Base-by-base conservation (phyloP, 768 basidiomycete species). In the Macrolepiota albuminosa region DNA sequence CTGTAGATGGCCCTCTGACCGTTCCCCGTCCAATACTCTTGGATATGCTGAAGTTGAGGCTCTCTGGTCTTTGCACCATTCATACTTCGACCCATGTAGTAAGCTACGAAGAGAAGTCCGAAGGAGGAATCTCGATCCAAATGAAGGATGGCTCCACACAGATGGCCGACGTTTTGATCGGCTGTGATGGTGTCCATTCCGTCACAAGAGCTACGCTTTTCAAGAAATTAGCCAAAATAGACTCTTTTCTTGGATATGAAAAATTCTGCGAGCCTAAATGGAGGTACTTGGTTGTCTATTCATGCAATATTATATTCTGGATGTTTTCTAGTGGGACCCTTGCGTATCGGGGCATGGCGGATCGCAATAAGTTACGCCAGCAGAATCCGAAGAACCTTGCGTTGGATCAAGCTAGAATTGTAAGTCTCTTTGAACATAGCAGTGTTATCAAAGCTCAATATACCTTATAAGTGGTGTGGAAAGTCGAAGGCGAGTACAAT, bases 131-230 rank as follows among this genome's bases (percentile, higher is more conserved):
- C n/a, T 24, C 54, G 4, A 52, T 74, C 21, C 45, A 53, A 0
- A 69, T 76, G 52, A 57, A 59, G 2, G 70, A 71, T 51, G 69
- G 67, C 2, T 67, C 74, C 3, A 70, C 53, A 0, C 59, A 66
- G 18, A 66, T 62, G 1, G 62, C 77, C 0, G 74, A 80, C 40
- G 57, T 80, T 13, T 69, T 80, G 3, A 57, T 79, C 49, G 79
- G 76, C 5, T 75, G 76, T 18, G 78, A 79, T 61, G 78, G 79
- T 1, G 63, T 79, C n/a, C 68, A 71, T 60, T 72, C 71, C 18
- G 49, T 59, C 2, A 63, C 65, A 1, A 60, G 71, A 18, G 66
- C 56, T 7, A 57, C 62, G 0, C 48, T 72, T 51, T 71, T 68
- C 36, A 2, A 26, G 26, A 48, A 61, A 4, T 8, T 61, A 13